These are phyloP conservation scores for Friedmanniomyces simplex DNA, from an alignment of 495 filamentous ascomycete genomes.

Conservation along the genomic window DNA sequence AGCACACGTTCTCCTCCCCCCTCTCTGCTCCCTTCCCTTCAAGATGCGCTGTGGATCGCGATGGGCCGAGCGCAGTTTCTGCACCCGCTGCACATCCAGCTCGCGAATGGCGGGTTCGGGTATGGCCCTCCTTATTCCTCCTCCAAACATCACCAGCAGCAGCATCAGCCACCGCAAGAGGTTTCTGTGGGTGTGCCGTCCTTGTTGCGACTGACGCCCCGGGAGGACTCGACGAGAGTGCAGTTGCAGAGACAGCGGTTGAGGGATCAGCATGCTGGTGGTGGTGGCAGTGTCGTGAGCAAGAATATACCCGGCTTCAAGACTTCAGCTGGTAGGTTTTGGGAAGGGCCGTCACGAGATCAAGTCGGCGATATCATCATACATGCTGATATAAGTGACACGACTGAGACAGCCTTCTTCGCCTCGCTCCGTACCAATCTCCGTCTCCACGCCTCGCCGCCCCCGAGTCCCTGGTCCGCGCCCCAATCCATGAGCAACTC, in stretches of 20 bases:
- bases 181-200: no score
- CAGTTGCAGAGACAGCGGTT: conserved; percentile 17
- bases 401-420: conserved; percentile 30
- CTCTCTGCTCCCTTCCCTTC: background rate
- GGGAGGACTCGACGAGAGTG: conserved; percentile 13
- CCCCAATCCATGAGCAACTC: conserved; percentile 22
- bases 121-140: no score
- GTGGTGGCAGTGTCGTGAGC: conserved; percentile 6
- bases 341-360: background rate
- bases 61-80: conserved; percentile 15
- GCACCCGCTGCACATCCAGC: conserved; percentile 13
- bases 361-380: background rate
- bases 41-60: background rate
- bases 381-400: background rate
- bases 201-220: conserved; percentile 11
- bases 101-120: conserved; percentile 5
- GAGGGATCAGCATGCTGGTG: conserved; percentile 6
- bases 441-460: conserved; percentile 25
- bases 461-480: conserved; percentile 27
- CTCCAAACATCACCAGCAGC: background rate
- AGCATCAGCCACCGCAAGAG: background rate
- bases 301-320: conserved; percentile 29
- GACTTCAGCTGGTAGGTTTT: conserved; percentile 26
- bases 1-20: background rate
- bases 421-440: conserved; percentile 34